Evolutionary conservation across 768 basidiomycete genomes (phyloP).

Genomic region (Holtermanniella nyarrowii): DNA sequence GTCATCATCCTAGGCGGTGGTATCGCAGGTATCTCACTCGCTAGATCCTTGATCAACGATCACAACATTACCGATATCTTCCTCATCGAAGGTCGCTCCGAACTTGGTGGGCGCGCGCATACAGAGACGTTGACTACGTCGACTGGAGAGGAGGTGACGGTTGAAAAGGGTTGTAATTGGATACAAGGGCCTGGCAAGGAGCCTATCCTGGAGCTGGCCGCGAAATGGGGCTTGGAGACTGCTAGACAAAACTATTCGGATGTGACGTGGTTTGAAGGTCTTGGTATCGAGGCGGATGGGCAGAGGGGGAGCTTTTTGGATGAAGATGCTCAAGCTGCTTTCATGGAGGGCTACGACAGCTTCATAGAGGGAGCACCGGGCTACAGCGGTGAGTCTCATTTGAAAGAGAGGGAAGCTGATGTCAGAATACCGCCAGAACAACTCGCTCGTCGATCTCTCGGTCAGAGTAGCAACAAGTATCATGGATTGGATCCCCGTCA

Average conservation of each 20-base stretch:
- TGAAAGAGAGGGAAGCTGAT: neutral
- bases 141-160: conserved; percentile 40
- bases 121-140: conserved; percentile 42
- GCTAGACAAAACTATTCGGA: neutral
- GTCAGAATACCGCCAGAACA: neutral
- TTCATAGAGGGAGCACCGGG: neutral
- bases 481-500: neutral
- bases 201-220: neutral
- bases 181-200: conserved; percentile 43
- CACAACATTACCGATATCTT: conserved; percentile 52
- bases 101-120: conserved; percentile 56
- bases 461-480: neutral
- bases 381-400: neutral
- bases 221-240: neutral
- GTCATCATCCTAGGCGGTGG: conserved; percentile 60
- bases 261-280: neutral
- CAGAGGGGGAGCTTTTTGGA: neutral
- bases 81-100: conserved; percentile 52
- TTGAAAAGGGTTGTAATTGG: conserved; percentile 50
- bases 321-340: neutral
- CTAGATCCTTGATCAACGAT: conserved; percentile 49
- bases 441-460: neutral
- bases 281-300: neutral
- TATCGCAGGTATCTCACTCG: conserved; percentile 56
- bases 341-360: neutral